A percentile compares a stretch with the other conserved stretches of the same genome.
These are phyloP conservation scores for Lactifluus echinatus DNA, from an alignment of 768 basidiomycete genomes.

Conservation along the genomic window DNA sequence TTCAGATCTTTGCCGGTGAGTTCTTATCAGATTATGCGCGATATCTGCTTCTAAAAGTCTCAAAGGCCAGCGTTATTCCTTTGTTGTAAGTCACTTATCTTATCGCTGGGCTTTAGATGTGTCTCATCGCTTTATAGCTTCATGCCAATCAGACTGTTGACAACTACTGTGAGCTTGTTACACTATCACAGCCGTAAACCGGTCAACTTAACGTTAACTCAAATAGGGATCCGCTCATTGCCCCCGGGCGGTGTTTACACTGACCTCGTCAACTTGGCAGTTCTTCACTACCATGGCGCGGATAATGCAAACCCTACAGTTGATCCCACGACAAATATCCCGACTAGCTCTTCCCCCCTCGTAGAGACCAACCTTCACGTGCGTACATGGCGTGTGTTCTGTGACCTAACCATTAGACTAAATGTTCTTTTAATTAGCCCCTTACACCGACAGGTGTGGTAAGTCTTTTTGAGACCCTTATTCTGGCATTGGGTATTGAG, in stretches of 20 bases:
- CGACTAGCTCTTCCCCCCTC: conserved; percentile 2
- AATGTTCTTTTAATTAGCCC: background rate
- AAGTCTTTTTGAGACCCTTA: background rate
- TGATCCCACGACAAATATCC: conserved; percentile 3
- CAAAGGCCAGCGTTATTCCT: conserved; percentile 21
- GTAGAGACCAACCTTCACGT: conserved; percentile 12
- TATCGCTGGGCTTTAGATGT: background rate
- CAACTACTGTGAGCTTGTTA: conserved; percentile 11
- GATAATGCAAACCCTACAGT: conserved; percentile 10
- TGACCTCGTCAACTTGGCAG: conserved; percentile 15
- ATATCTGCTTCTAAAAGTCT: background rate
- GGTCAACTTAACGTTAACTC: background rate
- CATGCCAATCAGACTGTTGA: background rate
- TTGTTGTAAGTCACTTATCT: conserved; percentile 5
- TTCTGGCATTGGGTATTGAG: background rate
- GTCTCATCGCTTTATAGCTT: background rate
- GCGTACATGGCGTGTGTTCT: background rate
- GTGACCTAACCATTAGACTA: background rate
- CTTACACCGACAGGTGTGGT: conserved; percentile 2
- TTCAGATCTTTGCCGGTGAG: conserved; percentile 19
- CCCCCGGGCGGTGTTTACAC: background rate
- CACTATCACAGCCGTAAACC: background rate
- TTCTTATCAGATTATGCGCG: background rate
- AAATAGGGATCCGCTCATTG: conserved; percentile 12
- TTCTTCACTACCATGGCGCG: conserved; percentile 22